Conservation (phyloP, 495 filamentous ascomycete species). For the Podospora pseudopauciseta region DNA sequence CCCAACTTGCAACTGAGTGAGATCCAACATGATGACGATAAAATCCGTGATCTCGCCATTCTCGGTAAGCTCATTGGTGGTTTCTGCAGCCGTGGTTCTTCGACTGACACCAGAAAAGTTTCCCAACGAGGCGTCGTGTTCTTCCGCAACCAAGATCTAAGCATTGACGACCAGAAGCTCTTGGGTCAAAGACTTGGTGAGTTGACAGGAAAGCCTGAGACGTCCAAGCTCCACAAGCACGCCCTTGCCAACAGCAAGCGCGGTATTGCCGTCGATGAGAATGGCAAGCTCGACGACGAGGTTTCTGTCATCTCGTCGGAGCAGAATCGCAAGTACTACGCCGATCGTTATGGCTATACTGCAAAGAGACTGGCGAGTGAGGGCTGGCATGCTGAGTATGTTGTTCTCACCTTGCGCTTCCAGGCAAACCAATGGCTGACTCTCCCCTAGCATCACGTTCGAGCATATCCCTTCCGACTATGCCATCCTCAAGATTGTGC, state of each 20-base stretch:
- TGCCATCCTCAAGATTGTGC: constrained; percentile 53
- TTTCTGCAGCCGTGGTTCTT: background rate
- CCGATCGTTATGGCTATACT: constrained; percentile 50
- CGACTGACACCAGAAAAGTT: constrained; percentile 43
- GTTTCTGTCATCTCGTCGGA: constrained; percentile 66
- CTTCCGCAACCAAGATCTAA: constrained; percentile 66
- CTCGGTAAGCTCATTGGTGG: constrained; percentile 50
- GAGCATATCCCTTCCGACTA: constrained; percentile 62
- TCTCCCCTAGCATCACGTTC: constrained; percentile 52
- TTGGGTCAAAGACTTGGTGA: constrained; percentile 63
- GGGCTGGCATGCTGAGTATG: constrained; percentile 40
- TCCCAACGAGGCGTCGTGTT: constrained; percentile 72
- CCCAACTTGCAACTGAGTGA: constrained; percentile 57
- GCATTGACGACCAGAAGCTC: constrained; percentile 57
- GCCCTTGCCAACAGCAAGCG: constrained; percentile 58
- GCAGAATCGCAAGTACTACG: constrained; percentile 59
- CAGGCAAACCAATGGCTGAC: constrained; percentile 4
- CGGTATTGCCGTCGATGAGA: constrained; percentile 43
- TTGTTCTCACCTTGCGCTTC: background rate
- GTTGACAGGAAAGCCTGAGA: constrained; percentile 63
- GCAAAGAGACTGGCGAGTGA: constrained; percentile 40
- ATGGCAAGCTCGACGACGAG: constrained; percentile 60
- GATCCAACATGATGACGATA: constrained; percentile 62
- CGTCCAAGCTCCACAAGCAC: constrained; percentile 53
- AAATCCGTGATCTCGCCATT: constrained; percentile 64